Evolutionary conservation across 257 asterid genomes (phyloP).

Genomic region (Ballota nigra): DNA sequence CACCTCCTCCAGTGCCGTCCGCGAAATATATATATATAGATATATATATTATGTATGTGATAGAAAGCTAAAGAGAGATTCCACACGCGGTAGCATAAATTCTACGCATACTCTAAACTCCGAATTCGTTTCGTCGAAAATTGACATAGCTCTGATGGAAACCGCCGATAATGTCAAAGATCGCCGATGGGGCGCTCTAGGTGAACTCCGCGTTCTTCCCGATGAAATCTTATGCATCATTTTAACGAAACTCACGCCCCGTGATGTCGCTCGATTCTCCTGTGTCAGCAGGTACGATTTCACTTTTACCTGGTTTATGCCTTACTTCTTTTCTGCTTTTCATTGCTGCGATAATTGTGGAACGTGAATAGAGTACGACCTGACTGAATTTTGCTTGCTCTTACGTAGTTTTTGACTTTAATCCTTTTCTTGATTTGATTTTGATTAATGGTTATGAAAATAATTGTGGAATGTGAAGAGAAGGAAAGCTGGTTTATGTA

Average conservation of each 20-base stretch:
- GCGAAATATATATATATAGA: no score
- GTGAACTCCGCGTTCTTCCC: constrained; percentile 68
- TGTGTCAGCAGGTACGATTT: constrained; percentile 82
- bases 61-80: no score
- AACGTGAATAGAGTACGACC: background rate
- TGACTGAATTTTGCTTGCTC: background rate
- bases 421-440: background rate
- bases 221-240: constrained; percentile 67
- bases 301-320: background rate
- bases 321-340: background rate
- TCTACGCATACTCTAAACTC: constrained; percentile 31
- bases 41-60: no score
- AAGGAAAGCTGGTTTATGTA: background rate
- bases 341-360: background rate
- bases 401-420: background rate
- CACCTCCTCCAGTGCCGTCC: no score
- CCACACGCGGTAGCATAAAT: constrained; percentile 27
- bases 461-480: constrained; percentile 2
- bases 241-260: constrained; percentile 57
- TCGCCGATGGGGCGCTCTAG: constrained; percentile 78
- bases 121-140: background rate
- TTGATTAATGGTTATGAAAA: background rate
- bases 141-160: constrained; percentile 27
- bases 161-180: constrained; percentile 31
- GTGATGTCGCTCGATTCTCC: constrained; percentile 77